phyloP scores from a whole-genome alignment of 1,139 yeast genomes.

The Suhomyces panamericanus region DNA sequence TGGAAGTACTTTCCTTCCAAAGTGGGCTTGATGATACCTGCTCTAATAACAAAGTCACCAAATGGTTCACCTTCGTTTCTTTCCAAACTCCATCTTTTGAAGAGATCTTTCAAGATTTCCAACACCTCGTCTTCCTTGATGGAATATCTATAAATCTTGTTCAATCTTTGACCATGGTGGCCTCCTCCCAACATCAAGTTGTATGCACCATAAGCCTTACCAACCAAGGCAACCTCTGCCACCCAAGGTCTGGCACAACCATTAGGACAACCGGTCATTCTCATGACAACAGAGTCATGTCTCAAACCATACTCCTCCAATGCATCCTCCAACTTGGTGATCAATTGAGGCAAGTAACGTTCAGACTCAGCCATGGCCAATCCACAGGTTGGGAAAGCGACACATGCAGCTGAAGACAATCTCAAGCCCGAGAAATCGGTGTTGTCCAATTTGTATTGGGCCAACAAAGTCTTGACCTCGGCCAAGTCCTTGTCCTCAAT shows the following conservation, averaged over 20 bases:
- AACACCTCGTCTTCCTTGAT: constrained; percentile 89
- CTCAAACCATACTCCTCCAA: constrained; percentile 91
- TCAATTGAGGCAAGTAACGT: constrained; percentile 84
- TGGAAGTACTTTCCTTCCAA: constrained; percentile 92
- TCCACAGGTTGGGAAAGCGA: constrained; percentile 98
- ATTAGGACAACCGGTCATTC: constrained; percentile 99
- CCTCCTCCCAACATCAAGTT: constrained; percentile 97
- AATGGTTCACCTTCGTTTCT: constrained; percentile 90
- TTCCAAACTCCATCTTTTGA: constrained; percentile 93
- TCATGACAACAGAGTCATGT: constrained; percentile 92
- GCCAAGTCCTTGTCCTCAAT: constrained; percentile 69
- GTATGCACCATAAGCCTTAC: constrained; percentile 92
- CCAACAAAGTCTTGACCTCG: constrained; percentile 61
- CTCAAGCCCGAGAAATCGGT: constrained; percentile 81
- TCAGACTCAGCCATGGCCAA: constrained; percentile 99
- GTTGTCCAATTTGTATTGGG: constrained; percentile 80
- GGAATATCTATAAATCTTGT: constrained; percentile 85
- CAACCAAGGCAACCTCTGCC: constrained; percentile 93
- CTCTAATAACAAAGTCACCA: constrained; percentile 89
- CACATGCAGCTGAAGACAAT: constrained; percentile 93
- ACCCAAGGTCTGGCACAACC: constrained; percentile 99
- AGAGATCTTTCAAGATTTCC: constrained; percentile 73
- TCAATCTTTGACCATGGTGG: constrained; percentile 88
- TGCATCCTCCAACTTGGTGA: constrained; percentile 76
- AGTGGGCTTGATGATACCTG: constrained; percentile 84